Evolutionary conservation across 495 filamentous ascomycete genomes (phyloP).

Genomic region (Neurospora sp.): DNA sequence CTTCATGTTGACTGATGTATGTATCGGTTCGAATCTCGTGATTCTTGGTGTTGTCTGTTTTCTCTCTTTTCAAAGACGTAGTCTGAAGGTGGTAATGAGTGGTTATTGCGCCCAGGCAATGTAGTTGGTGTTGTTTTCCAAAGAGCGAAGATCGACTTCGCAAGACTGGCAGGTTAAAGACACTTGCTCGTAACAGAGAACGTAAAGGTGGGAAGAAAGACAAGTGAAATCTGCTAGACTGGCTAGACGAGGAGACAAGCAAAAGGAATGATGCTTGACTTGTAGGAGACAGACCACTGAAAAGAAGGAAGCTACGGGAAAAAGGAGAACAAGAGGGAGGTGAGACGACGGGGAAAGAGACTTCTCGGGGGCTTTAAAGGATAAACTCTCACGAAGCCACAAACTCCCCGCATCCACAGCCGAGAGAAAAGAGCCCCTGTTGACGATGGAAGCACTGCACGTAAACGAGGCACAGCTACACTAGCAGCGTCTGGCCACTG

Average conservation of each 20-base stretch:
- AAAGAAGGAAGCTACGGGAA: conserved; percentile 10
- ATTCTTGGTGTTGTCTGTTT: conserved; percentile 5
- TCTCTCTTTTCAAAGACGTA: conserved; percentile 1
- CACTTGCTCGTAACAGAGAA: conserved; percentile 30
- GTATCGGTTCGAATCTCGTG: background rate
- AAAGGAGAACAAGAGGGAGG: conserved; percentile 8
- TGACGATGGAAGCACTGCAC: background rate
- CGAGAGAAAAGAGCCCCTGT: background rate
- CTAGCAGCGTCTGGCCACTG: background rate
- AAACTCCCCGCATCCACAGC: background rate
- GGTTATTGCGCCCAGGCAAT: conserved; percentile 13
- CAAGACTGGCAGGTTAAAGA: conserved; percentile 27
- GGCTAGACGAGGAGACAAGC: conserved; percentile 19
- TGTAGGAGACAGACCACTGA: conserved; percentile 16
- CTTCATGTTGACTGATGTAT: conserved; percentile 35
- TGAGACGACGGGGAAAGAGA: conserved; percentile 2
- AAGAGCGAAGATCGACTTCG: conserved; percentile 42
- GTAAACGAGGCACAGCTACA: background rate
- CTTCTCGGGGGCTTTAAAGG: conserved; percentile 12
- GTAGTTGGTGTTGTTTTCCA: conserved; percentile 7
- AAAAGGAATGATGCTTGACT: conserved; percentile 26
- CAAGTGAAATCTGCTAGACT: conserved; percentile 23
- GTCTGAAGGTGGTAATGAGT: background rate
- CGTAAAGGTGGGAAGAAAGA: conserved; percentile 19
- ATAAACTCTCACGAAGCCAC: background rate